phyloP scores from a whole-genome alignment of 371 early-diverging fungal species.

The Phascolomyces articulosus region DNA sequence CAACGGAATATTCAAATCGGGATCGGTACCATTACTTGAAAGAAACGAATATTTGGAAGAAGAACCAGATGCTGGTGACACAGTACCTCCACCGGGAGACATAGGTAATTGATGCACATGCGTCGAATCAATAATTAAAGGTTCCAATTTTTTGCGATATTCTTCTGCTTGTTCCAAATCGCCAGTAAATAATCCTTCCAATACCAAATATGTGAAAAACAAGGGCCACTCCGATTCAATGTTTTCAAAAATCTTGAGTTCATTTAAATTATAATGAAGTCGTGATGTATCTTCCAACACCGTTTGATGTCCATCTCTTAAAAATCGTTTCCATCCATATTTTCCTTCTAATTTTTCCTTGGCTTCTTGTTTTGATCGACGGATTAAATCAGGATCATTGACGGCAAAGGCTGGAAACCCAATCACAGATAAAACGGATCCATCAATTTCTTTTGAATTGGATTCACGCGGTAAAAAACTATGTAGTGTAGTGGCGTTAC shows the following conservation, averaged over 20 bases:
- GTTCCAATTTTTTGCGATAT: slow-evolving; percentile 70
- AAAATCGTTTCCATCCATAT: slow-evolving; percentile 88
- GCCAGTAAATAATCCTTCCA: slow-evolving; percentile 81
- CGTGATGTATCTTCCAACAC: slow-evolving; percentile 79
- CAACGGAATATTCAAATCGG: slow-evolving; percentile 40
- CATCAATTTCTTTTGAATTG: slow-evolving; percentile 89
- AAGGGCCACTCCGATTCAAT: slow-evolving; percentile 94
- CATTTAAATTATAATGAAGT: slow-evolving; percentile 84
- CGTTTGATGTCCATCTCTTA: slow-evolving; percentile 91
- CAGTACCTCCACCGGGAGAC: slow-evolving; percentile 13
- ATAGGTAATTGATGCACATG: slow-evolving; percentile 31
- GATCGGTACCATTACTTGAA: slow-evolving; percentile 2
- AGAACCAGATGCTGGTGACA: slow-evolving; percentile 7
- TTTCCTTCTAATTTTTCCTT: slow-evolving; percentile 82
- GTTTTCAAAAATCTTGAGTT: slow-evolving; percentile 84
- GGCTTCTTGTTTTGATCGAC: slow-evolving; percentile 75
- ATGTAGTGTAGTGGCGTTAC: slow-evolving; percentile 81
- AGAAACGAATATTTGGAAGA: slow-evolving; percentile 3
- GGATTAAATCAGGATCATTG: slow-evolving; percentile 65
- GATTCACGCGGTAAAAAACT: slow-evolving; percentile 90
- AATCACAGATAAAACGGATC: slow-evolving; percentile 84
- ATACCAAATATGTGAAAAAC: slow-evolving; percentile 88
- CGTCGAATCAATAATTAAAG: slow-evolving; percentile 72
- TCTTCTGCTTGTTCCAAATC: slow-evolving; percentile 72
- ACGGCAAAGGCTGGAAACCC: slow-evolving; percentile 93